Evolutionary conservation across 257 asterid genomes (phyloP), one percentile per base, ranked within the genome.

Genomic region (Solanum sejunctum): DNA sequence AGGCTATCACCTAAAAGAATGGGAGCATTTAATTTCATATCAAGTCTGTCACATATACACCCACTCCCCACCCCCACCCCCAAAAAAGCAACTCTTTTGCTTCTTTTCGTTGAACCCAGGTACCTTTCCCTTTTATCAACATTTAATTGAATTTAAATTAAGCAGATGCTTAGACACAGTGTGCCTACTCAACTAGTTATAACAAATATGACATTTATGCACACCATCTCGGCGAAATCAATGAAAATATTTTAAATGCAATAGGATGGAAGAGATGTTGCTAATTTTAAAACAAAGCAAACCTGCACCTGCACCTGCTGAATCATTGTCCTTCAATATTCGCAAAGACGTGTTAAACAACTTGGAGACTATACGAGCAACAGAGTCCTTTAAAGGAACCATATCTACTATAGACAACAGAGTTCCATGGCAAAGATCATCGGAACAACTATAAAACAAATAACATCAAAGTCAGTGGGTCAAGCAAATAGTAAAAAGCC

Each of bases 271-370:
- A 26, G 26, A 16, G 16, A 51, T 77, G 21, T 12, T 57, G 60
- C 32, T 26, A 64, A 45, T 23, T 64, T 17, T n/a, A 57, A 45
- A 77, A 84, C 79, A 63, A n/a, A 57, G 81, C 64, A 87, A 90
- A 95, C 98, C 96, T 89, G 93, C 88, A 95, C 98, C 96, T 89
- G 93, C 88, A 85, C 91, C 84, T 51, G 84, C 88, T 80, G 71
- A 69, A 84, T 89, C 89, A 58, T 86, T 90, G 86, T 85, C 94
- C 85, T 85, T 86, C 64, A 89, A 89, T 81, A 86, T 81, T 88
- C 88, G 90, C 85, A 81, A 18, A 80, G 87, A 87, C 84, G 81
- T 54, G 69, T 89, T 83, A 71, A 96, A 93, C 85, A 95, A 89
- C 88, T 90, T 90, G 78, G 79, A 41, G 26, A 70, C 91, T 66